Evolutionary conservation across 1,284 basidiomycete species (phyloP).

Genomic region (Phellinidium pouzarii): DNA sequence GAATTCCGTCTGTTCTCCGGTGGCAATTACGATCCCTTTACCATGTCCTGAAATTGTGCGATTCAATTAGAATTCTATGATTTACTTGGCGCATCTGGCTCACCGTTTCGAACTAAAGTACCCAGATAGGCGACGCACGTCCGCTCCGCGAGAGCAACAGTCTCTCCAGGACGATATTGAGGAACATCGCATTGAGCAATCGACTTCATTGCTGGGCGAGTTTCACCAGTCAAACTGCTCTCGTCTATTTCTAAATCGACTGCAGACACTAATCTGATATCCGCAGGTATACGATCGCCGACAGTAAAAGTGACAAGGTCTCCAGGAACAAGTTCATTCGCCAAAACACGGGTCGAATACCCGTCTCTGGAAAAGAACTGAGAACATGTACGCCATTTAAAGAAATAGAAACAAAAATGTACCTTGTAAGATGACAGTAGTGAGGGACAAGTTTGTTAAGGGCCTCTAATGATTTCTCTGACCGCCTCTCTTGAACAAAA

Average conservation of each 20-base stretch:
- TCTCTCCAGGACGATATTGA: conserved; percentile 34
- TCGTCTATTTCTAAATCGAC: conserved; percentile 92
- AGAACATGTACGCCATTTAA: neutral
- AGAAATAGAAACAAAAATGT: conserved; percentile 24
- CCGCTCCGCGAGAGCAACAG: conserved; percentile 78
- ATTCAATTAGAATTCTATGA: too few relatives aligned
- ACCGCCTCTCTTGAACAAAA: conserved; percentile 92
- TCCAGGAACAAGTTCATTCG: conserved; percentile 92
- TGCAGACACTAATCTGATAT: conserved; percentile 75
- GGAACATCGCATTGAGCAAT: conserved; percentile 40
- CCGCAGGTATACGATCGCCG: conserved; percentile 93
- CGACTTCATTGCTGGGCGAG: conserved; percentile 71
- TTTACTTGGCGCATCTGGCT: too few relatives aligned
- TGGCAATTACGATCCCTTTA: conserved; percentile 85
- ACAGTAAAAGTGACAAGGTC: conserved; percentile 88
- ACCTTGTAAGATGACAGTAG: conserved; percentile 88
- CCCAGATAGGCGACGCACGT: conserved; percentile 95
- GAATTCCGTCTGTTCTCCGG: conserved; percentile 87
- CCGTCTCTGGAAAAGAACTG: conserved; percentile 48
- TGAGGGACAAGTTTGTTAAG: conserved; percentile 96
- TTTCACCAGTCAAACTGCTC: conserved; percentile 92
- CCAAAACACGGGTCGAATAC: conserved; percentile 72
- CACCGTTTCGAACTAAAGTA: conserved; percentile 88
- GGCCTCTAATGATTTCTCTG: conserved; percentile 91
- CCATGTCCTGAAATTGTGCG: conserved; percentile 63